phyloP scores from a whole-genome alignment of 129 eudicot species.

The Artemisia annua region DNA sequence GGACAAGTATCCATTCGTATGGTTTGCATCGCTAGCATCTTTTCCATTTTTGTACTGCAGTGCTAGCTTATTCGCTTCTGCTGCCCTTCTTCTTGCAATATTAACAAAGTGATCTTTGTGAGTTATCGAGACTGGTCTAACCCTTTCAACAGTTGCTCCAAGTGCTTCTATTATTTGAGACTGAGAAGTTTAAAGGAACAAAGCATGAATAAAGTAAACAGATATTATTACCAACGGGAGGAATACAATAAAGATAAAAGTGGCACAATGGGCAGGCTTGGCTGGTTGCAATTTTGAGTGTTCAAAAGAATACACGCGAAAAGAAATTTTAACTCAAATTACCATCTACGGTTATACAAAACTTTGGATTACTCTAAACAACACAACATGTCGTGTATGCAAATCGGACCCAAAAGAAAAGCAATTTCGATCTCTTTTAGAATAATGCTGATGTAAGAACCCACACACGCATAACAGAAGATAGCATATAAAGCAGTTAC shows the following conservation, averaged over 20 bases:
- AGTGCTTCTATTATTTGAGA: conserved; percentile 95
- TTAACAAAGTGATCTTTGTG: conserved; percentile 92
- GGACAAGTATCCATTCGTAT: conserved; percentile 33
- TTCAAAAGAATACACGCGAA: conserved; percentile 4
- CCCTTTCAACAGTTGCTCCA: conserved; percentile 97
- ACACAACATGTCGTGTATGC: too few species aligned
- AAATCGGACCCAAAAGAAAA: not conserved
- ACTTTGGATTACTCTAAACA: not conserved
- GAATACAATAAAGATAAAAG: not conserved
- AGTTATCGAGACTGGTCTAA: conserved; percentile 95
- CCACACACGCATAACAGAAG: not conserved
- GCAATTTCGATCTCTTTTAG: not conserved
- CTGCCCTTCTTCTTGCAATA: conserved; percentile 91
- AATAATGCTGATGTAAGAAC: not conserved
- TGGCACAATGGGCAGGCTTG: not conserved
- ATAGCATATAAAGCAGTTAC: not conserved
- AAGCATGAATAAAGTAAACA: not conserved
- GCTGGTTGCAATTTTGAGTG: not conserved
- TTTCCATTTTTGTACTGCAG: conserved; percentile 25
- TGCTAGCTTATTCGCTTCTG: conserved; percentile 70
- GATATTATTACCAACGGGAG: not conserved
- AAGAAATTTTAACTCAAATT: not conserved
- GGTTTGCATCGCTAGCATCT: conserved; percentile 30
- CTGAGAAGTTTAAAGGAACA: conserved; percentile 38
- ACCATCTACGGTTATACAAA: not conserved